Evolutionary conservation across 2,329 filamentous ascomycete genomes (phyloP).

Genomic region (Colletotrichum tamarilloi): DNA sequence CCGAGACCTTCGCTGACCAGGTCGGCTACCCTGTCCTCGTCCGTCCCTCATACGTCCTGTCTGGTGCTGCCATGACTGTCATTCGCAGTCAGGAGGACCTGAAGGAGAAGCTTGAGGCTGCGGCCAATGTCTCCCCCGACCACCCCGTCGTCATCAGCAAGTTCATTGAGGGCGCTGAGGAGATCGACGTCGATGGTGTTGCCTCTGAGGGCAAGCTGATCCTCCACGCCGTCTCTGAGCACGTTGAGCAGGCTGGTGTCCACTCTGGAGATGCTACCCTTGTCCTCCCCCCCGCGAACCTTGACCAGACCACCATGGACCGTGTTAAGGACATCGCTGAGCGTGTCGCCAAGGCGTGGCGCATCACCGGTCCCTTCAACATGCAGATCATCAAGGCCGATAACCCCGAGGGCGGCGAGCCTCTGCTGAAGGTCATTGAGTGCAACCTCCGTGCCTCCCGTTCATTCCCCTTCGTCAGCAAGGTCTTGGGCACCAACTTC

Average conservation of each 20-base stretch:
- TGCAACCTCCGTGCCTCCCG: slow-evolving; percentile 97
- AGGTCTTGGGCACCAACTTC: slow-evolving; percentile 96
- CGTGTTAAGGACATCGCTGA: slow-evolving; percentile 95
- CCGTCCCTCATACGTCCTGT: slow-evolving; percentile 94
- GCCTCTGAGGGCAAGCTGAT: slow-evolving; percentile 87
- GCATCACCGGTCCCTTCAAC: slow-evolving; percentile 98
- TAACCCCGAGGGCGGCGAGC: slow-evolving; percentile 77
- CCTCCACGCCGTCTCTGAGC: slow-evolving; percentile 92
- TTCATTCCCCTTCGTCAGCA: slow-evolving; percentile 98
- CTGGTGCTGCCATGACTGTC: slow-evolving; percentile 98
- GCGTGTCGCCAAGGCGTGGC: slow-evolving; percentile 97
- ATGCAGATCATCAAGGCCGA: slow-evolving; percentile 99
- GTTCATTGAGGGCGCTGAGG: slow-evolving; percentile 96
- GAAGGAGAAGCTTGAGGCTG: slow-evolving; percentile 93
- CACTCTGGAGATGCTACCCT: slow-evolving; percentile 98
- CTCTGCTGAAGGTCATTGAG: slow-evolving; percentile 93
- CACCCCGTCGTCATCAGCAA: slow-evolving; percentile 98
- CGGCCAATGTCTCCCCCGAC: slow-evolving; percentile 90
- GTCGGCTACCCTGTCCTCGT: slow-evolving; percentile 96
- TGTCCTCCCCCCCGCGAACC: slow-evolving; percentile 85
- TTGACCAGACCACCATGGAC: slow-evolving; percentile 81
- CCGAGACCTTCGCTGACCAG: slow-evolving; percentile 84
- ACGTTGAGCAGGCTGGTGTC: slow-evolving; percentile 96
- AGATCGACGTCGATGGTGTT: slow-evolving; percentile 97
- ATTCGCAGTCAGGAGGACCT: slow-evolving; percentile 90